Evolutionary conservation across 345 rosid genomes (phyloP), one percentile per base, ranked within the genome.

Genomic region (Erysimum cheiranthoides): DNA sequence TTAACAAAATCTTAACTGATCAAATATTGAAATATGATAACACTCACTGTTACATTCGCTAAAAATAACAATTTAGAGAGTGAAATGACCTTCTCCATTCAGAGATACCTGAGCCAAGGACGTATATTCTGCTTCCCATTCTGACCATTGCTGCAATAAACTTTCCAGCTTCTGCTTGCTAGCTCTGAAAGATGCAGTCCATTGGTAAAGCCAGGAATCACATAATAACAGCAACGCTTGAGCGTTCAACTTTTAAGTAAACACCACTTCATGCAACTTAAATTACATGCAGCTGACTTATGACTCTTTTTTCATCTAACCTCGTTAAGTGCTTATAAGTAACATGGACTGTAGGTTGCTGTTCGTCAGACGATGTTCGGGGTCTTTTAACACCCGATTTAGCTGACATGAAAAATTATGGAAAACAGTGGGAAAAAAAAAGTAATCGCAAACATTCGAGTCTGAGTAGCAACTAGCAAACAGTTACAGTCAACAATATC

Each of bases 111-210:
- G 82, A 66, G 76, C 52, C 65, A 83, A 80, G 60, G 88, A 83
- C 78, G 68, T 78, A 59, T 35, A 78, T 54, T 84, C 86, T 28
- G 88, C 87, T 73, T 93, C 94, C 98, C 99, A 96, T 61, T 88
- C 93, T 36, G 98, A 96, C 99, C 99, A 96, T 70, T 93, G 82
- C 81, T 80, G 91, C 73, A 96, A 83, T 59, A 96, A 79, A 75
- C 81, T 89, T 78, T 87, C 96, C 63, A 93, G 88, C 81, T 89
- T 96, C 80, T 76, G 85, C 87, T 86, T 93, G 70, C 99, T 87
- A 76, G 94, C 89, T 81, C 99, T 96, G 87, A 61, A 74, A 78
- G 72, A 79, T 16, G 49, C 50, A 56, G 65, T 54, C 52, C 36
- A 38, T 32, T 54, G 66, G 21, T 45, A 42, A 52, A 69, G 54